phyloP scores from a whole-genome alignment of 306 rosid species.

The Fagus crenata region DNA sequence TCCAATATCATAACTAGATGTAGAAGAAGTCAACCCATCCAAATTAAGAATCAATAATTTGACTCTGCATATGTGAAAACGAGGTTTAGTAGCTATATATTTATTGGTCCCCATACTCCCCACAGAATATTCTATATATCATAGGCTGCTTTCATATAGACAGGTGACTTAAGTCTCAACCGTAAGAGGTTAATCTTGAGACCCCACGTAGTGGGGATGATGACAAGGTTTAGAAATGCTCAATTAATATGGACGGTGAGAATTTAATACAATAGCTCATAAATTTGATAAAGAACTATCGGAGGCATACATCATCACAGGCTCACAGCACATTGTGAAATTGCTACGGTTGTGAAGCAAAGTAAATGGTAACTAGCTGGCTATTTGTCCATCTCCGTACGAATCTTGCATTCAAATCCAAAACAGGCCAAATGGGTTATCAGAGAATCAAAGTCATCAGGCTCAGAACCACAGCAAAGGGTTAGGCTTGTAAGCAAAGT shows the following conservation, averaged over 20 bases:
- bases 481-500: neutral
- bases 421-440: conserved; percentile 24
- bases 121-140: neutral
- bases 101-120: neutral
- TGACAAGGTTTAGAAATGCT: neutral
- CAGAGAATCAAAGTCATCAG: conserved; percentile 43
- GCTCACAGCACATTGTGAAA: neutral
- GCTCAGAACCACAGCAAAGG: conserved; percentile 17
- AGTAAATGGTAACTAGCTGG: conserved; percentile 37
- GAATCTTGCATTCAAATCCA: conserved; percentile 37
- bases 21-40: conserved; percentile 16
- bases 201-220: neutral
- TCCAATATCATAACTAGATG: too few relatives aligned
- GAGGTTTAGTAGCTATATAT: neutral
- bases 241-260: conserved; percentile 1
- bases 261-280: neutral
- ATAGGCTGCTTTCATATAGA: too few relatives aligned
- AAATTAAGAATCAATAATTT: neutral
- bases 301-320: neutral
- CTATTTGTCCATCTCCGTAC: conserved; percentile 38
- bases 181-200: neutral
- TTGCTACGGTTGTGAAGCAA: conserved; percentile 13
- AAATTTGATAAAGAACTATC: neutral
- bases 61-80: neutral
- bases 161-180: too few relatives aligned